Base-by-base conservation (phyloP, 2,329 filamentous ascomycete species). In the Fusarium sacchari region DNA sequence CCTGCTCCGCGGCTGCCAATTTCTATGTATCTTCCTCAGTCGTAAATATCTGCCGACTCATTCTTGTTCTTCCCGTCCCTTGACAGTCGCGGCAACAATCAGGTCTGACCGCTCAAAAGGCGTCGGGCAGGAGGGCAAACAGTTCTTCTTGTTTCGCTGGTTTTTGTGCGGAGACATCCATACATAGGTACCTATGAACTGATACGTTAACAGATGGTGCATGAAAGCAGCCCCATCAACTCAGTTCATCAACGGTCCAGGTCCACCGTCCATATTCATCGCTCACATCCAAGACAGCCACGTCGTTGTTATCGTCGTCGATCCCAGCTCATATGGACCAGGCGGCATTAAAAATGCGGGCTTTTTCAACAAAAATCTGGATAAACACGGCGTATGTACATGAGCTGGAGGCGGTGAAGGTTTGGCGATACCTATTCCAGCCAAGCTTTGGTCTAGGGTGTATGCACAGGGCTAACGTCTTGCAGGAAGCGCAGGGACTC, bases 361-460 rank as follows among this genome's bases (percentile, higher is more conserved):
- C 65, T 78, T 78, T 74, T 72, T 69, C 43, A 59, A 52, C 56
- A 43, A 74, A 74, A 74, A 47, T 47, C 53, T 72, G 63, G 58
- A 68, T 63, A 53, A 53, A 62, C 60, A 69, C 28, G 49, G 53
- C 40, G 68, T 55, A 55, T 24, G 64, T 24, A 55, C 28, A 26
- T 64, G 34, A 26, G 49, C 39, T 68, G 59, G 75, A 78, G 71
- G 76, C 76, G 76, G 76, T 78, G 76, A 78, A 66, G 67, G 72
- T 63, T 77, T 71, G 65, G 57, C 76, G 75, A 78, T 78, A 55
- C 76, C 76, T 60, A 56, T 78, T 78, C 47, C 57, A 74, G 76
- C 60, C 66, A 73, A 72, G 53, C 34, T 42, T 58, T 71, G 72
- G 49, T 36, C 66, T 72, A 60, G 69, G 53, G 75, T 73, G 26